Evolutionary conservation across 495 filamentous ascomycete genomes (phyloP), one percentile per base, ranked within the genome.

Genomic region (Neurospora sp.): DNA sequence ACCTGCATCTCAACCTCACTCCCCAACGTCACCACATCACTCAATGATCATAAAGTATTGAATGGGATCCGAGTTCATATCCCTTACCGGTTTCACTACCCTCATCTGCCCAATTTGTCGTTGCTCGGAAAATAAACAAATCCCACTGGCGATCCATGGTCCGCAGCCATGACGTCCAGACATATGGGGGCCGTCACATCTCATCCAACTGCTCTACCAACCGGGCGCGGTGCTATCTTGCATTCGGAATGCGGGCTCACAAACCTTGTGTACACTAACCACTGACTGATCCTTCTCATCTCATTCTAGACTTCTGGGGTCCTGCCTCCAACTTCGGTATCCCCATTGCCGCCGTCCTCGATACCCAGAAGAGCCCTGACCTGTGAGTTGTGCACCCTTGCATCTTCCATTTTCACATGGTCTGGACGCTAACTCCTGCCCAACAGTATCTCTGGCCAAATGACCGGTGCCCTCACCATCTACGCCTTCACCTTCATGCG

Each of bases 401-500:
- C 27, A 27, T 27, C 27, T 27, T 27, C 27, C 27, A 27, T 27
- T 27, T 27, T 27, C 27, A 27, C 27, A 27, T 27, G 2, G 27
- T 27, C 27, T 27, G 27, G 27, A 27, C 27, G 27, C 27, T 27
- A 27, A 27, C 27, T 27, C 27, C 27, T 27, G 27, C 27, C 27
- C 27, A 27, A 27, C 72, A 97, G 94, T 75, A 97, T 98, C 81
- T 98, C 94, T 75, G 94, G 94, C 76, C 88, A 86, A 72, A 97
- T 98, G 94, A 98, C 94, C 73, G 84, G 85, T 76, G 91, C 94
- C 69, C 90, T 98, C 69, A 82, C 86, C 76, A 84, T 94, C 84
- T 98, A 98, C 86, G 92, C 92, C 62, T 92, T 86, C 37, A 94
- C 93, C 42, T 98, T 98, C 84, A 97, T 97, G 94, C 94, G 94